Conservation (phyloP, 2,329 filamentous ascomycete genomes). For the Aureobasidium lini region DNA sequence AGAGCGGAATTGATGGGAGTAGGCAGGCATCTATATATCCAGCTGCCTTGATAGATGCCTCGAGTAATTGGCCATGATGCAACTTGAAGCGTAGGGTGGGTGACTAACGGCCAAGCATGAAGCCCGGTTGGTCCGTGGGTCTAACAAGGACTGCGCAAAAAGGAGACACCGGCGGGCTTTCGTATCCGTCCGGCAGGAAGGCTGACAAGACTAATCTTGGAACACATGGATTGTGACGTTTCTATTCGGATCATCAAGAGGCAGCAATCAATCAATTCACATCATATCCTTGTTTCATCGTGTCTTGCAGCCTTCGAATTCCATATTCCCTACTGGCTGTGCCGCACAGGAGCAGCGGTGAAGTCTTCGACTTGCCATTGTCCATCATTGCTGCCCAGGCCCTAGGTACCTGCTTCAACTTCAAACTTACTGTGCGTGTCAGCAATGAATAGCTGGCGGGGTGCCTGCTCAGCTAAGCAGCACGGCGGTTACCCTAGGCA, state of each 20-base stretch:
- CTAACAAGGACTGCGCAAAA: constrained; percentile 1
- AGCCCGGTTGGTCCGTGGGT: not conserved
- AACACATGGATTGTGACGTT: constrained; percentile 11
- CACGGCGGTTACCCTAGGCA: not conserved
- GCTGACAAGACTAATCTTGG: constrained; percentile 14
- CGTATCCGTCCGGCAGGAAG: constrained; percentile 13
- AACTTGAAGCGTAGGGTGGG: constrained; percentile 11
- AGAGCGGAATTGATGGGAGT: constrained; percentile 5
- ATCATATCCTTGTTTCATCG: constrained; percentile 12
- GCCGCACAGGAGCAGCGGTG: constrained; percentile 6
- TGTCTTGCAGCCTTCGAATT: constrained; percentile 8
- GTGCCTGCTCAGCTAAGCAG: constrained; percentile 11
- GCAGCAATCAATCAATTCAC: constrained; percentile 3
- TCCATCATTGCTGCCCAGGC: not conserved
- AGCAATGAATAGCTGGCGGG: not conserved
- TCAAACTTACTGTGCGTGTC: not conserved
- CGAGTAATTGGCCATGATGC: constrained; percentile 16
- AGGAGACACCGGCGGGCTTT: constrained; percentile 8
- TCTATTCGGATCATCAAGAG: not conserved
- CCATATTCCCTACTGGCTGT: constrained; percentile 2
- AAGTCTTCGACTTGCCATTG: not conserved
- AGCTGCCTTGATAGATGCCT: not conserved
- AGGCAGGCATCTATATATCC: constrained; percentile 12
- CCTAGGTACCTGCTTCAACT: not conserved
- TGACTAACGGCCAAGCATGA: constrained; percentile 6